A percentile compares a stretch with the other conserved stretches of the same genome.
Evolutionary conservation across 1,284 basidiomycete species (phyloP).

Genomic region (Fistulina hepatica): DNA sequence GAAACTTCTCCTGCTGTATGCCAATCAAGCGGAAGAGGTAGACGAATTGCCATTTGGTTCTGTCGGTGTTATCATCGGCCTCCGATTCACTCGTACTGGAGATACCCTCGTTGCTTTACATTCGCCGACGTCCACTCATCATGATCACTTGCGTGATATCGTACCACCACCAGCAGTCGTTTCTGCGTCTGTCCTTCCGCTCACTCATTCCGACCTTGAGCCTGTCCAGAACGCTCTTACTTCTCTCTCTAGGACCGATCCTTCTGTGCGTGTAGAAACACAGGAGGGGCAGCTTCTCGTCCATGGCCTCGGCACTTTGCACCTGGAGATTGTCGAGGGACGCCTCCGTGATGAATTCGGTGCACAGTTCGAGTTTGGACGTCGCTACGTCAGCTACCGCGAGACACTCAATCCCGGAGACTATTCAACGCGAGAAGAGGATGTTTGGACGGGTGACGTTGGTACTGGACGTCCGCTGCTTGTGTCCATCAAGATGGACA

Average conservation of each 20-base stretch:
- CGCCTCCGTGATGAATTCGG: constrained; percentile 74
- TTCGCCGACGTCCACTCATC: constrained; percentile 21
- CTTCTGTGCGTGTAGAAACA: constrained; percentile 66
- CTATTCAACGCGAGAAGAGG: constrained; percentile 33
- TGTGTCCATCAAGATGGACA: constrained; percentile 38
- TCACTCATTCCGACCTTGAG: constrained; percentile 69
- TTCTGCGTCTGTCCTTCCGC: constrained; percentile 70
- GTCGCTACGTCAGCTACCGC: constrained; percentile 69
- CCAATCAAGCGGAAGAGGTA: constrained; percentile 69
- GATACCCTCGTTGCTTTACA: constrained; percentile 58
- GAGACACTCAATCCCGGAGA: constrained; percentile 53
- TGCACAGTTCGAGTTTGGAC: constrained; percentile 68
- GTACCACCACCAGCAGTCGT: constrained; percentile 67
- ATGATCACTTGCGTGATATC: constrained; percentile 54
- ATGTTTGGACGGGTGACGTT: constrained; percentile 25
- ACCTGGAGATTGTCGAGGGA: constrained; percentile 80
- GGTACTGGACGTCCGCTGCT: constrained; percentile 32
- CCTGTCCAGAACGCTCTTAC: constrained; percentile 68
- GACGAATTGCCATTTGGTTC: constrained; percentile 74
- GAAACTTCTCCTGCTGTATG: constrained; percentile 75
- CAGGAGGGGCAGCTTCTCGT: constrained; percentile 78
- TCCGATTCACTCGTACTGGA: constrained; percentile 79
- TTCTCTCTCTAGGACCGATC: constrained; percentile 75
- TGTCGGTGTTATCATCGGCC: constrained; percentile 76
- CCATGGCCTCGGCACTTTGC: constrained; percentile 76